Evolutionary conservation across 106 monocot species (phyloP), one percentile per base, ranked within the genome.

Genomic region (Platanthera guangdongensis): DNA sequence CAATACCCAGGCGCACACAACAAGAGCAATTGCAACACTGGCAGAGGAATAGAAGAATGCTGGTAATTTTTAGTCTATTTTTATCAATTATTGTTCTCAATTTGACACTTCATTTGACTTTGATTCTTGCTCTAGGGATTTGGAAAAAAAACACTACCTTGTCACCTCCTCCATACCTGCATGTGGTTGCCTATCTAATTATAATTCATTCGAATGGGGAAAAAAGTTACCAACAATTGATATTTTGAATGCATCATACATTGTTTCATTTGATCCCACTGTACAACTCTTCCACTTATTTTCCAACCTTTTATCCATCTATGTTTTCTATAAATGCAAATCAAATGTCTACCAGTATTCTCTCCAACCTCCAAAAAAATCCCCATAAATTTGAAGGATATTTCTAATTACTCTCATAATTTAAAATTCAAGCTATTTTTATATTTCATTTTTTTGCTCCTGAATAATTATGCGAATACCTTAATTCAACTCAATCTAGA

Each of bases 21-120:
- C 89, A 93, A 73, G 93, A 96, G 74, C 96, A 96, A 77, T 78
- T 96, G 32, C 87, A 87, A 30, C 85, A 96, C 77, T 96, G 96
- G 96, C 96, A 96, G 84, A 87, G 79, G 84, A 96, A 96, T 73
- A 93, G 96, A 75, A 83, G 96, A 63, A 91, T 82, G 46, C 72
- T 96, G 93, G 95, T 96, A 80, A 82, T 52, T 65, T 71, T 21
- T 65, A 50, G 22, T 22, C 54, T 5, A 22, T 47, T 32, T 70
- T 68, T 9, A 21, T 64, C 51, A 18, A 50, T 19, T 47, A 19
- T 53, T 19, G 30, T 51, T 14, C 46, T 7, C 32, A 72, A 28
- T 46, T 67, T 45, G 30, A 75, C 30, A 9, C 13, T 13, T n/a
- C 19, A 50, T 19, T 49, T 50, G 15, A 72, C 21, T 60, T 60